Evolutionary conservation across 2,329 filamentous ascomycete species (phyloP).

Genomic region (Fusarium anguioides): DNA sequence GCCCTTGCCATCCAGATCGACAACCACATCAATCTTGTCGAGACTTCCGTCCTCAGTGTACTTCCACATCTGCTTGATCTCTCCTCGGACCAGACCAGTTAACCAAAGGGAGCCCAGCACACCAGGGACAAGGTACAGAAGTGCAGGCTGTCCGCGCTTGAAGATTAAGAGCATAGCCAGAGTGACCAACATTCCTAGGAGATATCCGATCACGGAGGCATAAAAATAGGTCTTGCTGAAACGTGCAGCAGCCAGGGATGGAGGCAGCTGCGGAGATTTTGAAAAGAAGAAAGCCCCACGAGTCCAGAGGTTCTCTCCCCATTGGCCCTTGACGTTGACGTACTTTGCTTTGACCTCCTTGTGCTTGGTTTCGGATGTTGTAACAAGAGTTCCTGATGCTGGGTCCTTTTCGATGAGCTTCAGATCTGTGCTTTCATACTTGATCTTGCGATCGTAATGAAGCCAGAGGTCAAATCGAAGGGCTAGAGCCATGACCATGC

Average conservation of each 20-base stretch:
- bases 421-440: slow-evolving; percentile 53
- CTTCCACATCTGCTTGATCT: slow-evolving; percentile 79
- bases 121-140: slow-evolving; percentile 91
- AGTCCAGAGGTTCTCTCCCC: slow-evolving; percentile 89
- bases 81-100: slow-evolving; percentile 76
- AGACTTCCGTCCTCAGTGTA: slow-evolving; percentile 80
- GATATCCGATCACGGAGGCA: slow-evolving; percentile 80
- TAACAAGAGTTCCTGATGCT: slow-evolving; percentile 49
- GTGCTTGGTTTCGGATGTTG: slow-evolving; percentile 54
- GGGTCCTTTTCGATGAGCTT: slow-evolving; percentile 50
- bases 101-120: slow-evolving; percentile 81
- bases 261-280: slow-evolving; percentile 42
- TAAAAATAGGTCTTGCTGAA: slow-evolving; percentile 91
- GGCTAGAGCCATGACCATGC: slow-evolving; percentile 88
- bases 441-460: slow-evolving; percentile 78
- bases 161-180: slow-evolving; percentile 81
- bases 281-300: slow-evolving; percentile 45
- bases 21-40: slow-evolving; percentile 65
- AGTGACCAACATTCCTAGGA: slow-evolving; percentile 80
- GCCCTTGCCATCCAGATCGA: slow-evolving; percentile 64
- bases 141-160: slow-evolving; percentile 85
- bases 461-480: slow-evolving; percentile 92
- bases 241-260: slow-evolving; percentile 52
- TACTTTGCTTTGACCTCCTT: slow-evolving; percentile 64
- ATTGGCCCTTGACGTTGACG: slow-evolving; percentile 73